phyloP scores from a whole-genome alignment of 257 asterid genomes.

The Capsicum rhomboideum region DNA sequence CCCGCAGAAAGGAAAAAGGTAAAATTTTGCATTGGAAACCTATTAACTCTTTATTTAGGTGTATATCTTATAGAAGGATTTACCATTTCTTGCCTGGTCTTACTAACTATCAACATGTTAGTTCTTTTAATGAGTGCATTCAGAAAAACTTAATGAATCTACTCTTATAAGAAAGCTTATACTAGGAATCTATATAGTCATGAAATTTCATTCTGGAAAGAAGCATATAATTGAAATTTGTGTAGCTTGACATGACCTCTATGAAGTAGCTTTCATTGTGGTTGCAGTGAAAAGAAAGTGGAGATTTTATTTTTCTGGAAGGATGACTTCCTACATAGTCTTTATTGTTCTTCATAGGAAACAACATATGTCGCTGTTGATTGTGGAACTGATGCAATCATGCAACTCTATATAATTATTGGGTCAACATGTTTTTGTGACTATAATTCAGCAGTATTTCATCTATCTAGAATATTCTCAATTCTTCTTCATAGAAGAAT shows the following conservation, averaged over 20 bases:
- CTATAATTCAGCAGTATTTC: neutral
- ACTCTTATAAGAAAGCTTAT: neutral
- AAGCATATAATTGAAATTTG: neutral
- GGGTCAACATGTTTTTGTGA: neutral
- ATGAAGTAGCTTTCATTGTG: neutral
- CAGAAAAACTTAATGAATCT: neutral
- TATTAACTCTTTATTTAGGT: neutral
- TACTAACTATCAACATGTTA: neutral
- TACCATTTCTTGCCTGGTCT: neutral
- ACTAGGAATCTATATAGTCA: neutral
- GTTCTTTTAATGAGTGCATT: neutral
- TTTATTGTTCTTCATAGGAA: neutral
- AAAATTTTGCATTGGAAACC: neutral
- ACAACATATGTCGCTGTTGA: neutral
- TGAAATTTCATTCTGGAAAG: neutral
- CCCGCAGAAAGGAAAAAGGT: constrained; percentile 73
- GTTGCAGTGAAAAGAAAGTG: neutral
- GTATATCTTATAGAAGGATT: neutral
- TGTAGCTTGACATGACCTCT: neutral
- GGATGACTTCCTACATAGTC: neutral
- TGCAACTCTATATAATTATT: neutral
- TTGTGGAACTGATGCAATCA: neutral
- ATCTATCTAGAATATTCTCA: neutral
- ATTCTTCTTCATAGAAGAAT: neutral
- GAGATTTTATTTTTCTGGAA: neutral